Conservation (phyloP, 176 grass and related monocot species). For the Ensete glaucum region DNA sequence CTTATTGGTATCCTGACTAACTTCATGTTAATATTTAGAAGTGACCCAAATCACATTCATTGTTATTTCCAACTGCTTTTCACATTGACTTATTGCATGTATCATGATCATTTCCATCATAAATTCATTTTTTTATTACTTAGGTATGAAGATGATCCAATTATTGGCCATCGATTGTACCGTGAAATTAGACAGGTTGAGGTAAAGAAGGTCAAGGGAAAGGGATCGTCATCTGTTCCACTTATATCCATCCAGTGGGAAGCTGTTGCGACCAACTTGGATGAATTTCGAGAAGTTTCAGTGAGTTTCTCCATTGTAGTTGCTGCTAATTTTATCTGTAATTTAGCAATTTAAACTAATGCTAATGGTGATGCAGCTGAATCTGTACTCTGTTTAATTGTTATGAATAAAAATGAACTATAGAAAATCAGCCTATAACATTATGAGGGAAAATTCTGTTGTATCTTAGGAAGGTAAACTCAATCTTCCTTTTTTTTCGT, state of each 20-base stretch:
- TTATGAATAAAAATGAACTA: not conserved
- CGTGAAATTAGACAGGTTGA: slow-evolving; percentile 84
- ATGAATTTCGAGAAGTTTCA: slow-evolving; percentile 71
- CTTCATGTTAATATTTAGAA: not conserved
- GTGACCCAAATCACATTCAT: not conserved
- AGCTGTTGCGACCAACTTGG: slow-evolving; percentile 72
- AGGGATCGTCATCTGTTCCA: slow-evolving; percentile 30
- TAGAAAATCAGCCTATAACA: not conserved
- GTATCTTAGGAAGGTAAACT: not conserved
- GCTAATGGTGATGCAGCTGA: not conserved
- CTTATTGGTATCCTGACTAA: slow-evolving; percentile 19
- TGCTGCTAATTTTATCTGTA: not conserved
- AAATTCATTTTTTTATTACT: slow-evolving; percentile 17
- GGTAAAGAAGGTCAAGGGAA: slow-evolving; percentile 47
- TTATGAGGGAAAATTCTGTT: not conserved
- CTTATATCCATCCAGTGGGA: slow-evolving; percentile 78
- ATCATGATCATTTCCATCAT: slow-evolving; percentile 12
- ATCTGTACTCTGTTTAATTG: not conserved
- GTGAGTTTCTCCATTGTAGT: slow-evolving; percentile 46
- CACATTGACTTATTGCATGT: not conserved
- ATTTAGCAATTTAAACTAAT: not conserved
- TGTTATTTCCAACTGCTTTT: not conserved
- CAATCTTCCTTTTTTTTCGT: not conserved
- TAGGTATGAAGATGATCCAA: slow-evolving; percentile 88
- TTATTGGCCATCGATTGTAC: slow-evolving; percentile 81